Evolutionary conservation across 495 filamentous ascomycete genomes (phyloP), one percentile per base, ranked within the genome.

Genomic region (Alectoria sarmentosa): DNA sequence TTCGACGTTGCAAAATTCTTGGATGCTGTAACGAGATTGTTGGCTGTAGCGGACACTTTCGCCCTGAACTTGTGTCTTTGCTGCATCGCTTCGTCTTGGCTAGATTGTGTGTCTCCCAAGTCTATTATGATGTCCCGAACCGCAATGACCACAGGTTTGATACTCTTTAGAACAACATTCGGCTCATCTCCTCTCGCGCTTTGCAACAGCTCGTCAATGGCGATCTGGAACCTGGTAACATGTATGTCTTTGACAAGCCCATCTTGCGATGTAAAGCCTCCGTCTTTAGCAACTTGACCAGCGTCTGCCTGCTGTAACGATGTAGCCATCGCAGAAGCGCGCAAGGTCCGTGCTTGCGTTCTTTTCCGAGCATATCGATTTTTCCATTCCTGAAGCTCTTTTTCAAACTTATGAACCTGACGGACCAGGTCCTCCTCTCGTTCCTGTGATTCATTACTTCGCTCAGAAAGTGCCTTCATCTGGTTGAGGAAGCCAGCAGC

Each of bases 221-320:
- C 85, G 67, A 97, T 88, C 73, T 98, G 94, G 80, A 96, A 98
- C 67, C 90, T 90, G 42, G 94, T 96, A 56, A 98, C 84, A 76
- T 96, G 88, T 28, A 96, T 84, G 75, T 96, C 92, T 75, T 88
- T 90, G 57, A 98, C 85, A 32, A 93, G 72, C 3, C 94, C 94
- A 58, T 88, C 81, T 14, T 83, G 79, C 64, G 88, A 80, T 28
- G 87, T 80, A 67, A 96, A 84, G 17, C 86, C 87, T 63, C 84
- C 84, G 61, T 93, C 88, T 60, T 85, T 85, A 44, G 85, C 78
- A 59, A 85, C 78, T 61, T 84, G 79, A 63, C 76, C 79, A 7
- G 83, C 83, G 66, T 93, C 87, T 36, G 85, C 78, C 38, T 84
- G 85, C 23, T 74, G 68, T 57, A 90, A 82, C 14, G 83, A 78